A percentile compares a stretch with the other conserved stretches of the same genome.
phyloP scores from a whole-genome alignment of 2,329 filamentous ascomycete genomes.

The Neobulgaria alba region DNA sequence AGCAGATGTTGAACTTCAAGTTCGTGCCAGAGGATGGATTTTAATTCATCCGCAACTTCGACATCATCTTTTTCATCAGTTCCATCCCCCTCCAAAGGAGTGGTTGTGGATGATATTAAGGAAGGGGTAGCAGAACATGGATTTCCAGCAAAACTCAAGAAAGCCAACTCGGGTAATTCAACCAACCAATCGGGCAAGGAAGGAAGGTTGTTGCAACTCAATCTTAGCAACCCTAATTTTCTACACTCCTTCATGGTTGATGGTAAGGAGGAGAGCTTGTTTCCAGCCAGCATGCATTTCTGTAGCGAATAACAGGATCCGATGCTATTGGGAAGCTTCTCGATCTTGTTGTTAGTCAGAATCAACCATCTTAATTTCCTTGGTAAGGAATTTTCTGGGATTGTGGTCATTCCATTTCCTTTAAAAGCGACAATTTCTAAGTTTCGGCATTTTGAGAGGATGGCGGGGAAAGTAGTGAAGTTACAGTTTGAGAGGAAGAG shows the following conservation, averaged over 20 bases:
- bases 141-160: slow-evolving; percentile 40
- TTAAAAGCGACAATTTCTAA: slow-evolving; percentile 44
- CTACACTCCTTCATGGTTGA: slow-evolving; percentile 35
- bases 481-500: slow-evolving; percentile 39
- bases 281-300: slow-evolving; percentile 42
- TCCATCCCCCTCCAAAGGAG: background rate
- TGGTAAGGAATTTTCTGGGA: slow-evolving; percentile 36
- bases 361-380: slow-evolving; percentile 39
- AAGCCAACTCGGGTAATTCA: slow-evolving; percentile 36
- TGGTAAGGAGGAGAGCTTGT: slow-evolving; percentile 34
- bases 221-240: slow-evolving; percentile 36
- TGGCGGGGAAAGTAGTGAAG: slow-evolving; percentile 35
- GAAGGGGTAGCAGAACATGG: slow-evolving; percentile 30
- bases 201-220: slow-evolving; percentile 35
- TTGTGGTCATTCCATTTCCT: slow-evolving; percentile 35
- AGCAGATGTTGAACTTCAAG: slow-evolving; percentile 34
- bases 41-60: slow-evolving; percentile 9
- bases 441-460: slow-evolving; percentile 34
- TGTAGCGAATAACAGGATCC: slow-evolving; percentile 36
- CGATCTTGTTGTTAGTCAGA: slow-evolving; percentile 38
- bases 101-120: background rate
- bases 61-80: slow-evolving; percentile 27
- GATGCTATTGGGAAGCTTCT: slow-evolving; percentile 33
- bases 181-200: slow-evolving; percentile 37
- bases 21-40: slow-evolving; percentile 32